Base-by-base conservation (phyloP, 1,139 yeast genomes). In the Kluyveromyces sp. region DNA sequence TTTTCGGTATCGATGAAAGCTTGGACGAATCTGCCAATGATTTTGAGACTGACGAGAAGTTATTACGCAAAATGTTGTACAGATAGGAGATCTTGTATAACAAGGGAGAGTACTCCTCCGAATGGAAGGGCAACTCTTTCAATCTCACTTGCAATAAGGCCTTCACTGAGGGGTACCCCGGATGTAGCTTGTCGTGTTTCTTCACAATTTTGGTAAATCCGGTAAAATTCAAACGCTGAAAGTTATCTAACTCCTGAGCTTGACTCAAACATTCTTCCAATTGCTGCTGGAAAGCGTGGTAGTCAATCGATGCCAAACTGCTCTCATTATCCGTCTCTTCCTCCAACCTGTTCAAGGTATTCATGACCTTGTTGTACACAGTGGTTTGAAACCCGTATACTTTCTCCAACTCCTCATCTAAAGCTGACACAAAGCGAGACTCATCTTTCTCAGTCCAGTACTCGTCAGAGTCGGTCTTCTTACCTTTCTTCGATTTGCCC, bases 161-260 rank as follows among this genome's bases (percentile, higher is more conserved):
- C 63, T 80, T 83, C 32, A 92, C 96, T 26, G 92, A 83, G 8
- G 63, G 66, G 64, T 83, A 92, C 51, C 78, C 74, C 17, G 88
- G 76, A 62, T 89, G 96, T 51, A 89, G 66, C 46, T 96, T 77
- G 66, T 92, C 98, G 60, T 92, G 98, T 66, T 89, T 92, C 70
- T 92, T 89, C 53, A 89, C 96, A 55, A 92, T 86, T 63, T 92
- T 92, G 58, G 81, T 76, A 66, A 92, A 92, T 3, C 97, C 98
- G 18, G 98, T 89, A 68, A 83, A 92, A 65, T 92, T 92, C 55
- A 89, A 68, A 58, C 98, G 75, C 42, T 94, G 83, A 67, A 92
- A 92, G 58, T 79, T 86, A 61, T 89, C 96, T 58, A 92, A 72
- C 59, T 87, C 92, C 54, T 84, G 87, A 12, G 97, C 87, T 53